Conservation (phyloP, 805 yeast species). For the Zygosaccharomyces gambellarensis region DNA sequence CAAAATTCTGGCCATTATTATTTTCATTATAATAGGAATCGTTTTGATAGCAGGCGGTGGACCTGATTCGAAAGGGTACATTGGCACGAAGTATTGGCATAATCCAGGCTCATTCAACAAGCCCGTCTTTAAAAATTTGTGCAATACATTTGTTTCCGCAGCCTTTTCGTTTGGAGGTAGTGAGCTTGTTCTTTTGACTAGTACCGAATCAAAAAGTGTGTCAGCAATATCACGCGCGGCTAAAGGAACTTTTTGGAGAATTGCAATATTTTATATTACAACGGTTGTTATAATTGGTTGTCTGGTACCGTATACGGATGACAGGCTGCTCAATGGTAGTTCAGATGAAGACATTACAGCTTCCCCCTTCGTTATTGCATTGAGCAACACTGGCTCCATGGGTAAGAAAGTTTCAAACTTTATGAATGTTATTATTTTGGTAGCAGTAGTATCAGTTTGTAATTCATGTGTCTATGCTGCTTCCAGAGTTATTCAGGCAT, state of each 20-base stretch:
- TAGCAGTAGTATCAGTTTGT: conserved; percentile 57
- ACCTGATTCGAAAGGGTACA: conserved; percentile 40
- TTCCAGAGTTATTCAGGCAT: conserved; percentile 51
- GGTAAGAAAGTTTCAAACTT: conserved; percentile 47
- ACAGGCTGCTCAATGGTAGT: conserved; percentile 46
- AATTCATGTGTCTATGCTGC: conserved; percentile 58
- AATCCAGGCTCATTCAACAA: conserved; percentile 51
- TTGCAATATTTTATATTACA: conserved; percentile 51
- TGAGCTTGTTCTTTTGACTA: conserved; percentile 59
- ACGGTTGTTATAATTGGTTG: conserved; percentile 56
- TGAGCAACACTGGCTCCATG: conserved; percentile 45
- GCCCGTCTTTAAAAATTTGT: conserved; percentile 55
- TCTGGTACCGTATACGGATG: conserved; percentile 63
- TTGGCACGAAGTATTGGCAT: conserved; percentile 44
- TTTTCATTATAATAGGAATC: conserved; percentile 49
- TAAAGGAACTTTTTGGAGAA: conserved; percentile 53
- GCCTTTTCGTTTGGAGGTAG: conserved; percentile 70
- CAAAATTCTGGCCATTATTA: conserved; percentile 41
- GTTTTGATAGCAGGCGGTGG: conserved; percentile 44
- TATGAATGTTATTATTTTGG: conserved; percentile 54
- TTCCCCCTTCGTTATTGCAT: conserved; percentile 49
- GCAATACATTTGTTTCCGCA: conserved; percentile 62
- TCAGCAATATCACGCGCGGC: conserved; percentile 58
- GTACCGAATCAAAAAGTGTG: conserved; percentile 42
- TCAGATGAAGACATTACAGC: conserved; percentile 40